Evolutionary conservation across 148 eudicot genomes (phyloP), one percentile per base, ranked within the genome.

Genomic region (Rhododendron kiyosumense): DNA sequence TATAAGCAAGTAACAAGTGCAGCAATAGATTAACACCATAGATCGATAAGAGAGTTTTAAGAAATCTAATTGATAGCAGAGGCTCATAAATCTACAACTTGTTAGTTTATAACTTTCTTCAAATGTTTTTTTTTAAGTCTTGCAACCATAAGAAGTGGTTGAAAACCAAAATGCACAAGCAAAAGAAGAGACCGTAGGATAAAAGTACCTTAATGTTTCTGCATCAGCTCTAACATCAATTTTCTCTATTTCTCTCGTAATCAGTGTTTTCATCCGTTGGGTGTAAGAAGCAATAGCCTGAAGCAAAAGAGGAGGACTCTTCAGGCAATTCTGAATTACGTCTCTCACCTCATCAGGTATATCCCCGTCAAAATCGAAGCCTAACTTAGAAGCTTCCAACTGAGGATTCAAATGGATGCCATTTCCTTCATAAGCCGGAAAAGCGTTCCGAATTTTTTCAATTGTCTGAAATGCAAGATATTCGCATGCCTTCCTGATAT

Each of bases 211-310:
- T 80, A 97, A 92, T 73, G 94, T 91, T 91, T 97, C 99, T 74
- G 99, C 99, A 93, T 97, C 99, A 84, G 95, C 99, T 92, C 98
- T 91, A 84, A 94, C 93, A 88, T 97, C 98, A 91, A 97, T 94
- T 89, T 97, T 97, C 85, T 97, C 99, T 87, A 91, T 93, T 89
- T 97, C 99, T 85, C 91, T 91, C 67, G 88, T 49, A 79, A 97
- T 94, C 83, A 90, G 87, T 46, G 92, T 88, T 87, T 89, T 93
- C 90, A 97, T 87, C 82, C 95, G 89, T 87, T 97, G 96, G 49
- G 98, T 89, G 91, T 93, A 95, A 24, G 93, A 87, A 87, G 94
- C 94, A 79, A 97, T 91, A 81, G 98, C 96, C 87, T 90, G 98
- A 67, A 95, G 98, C 88, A 97, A 90, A 79, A 89, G 94, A 82